Base-by-base conservation (phyloP, 768 basidiomycete species). In the Asterophora parasitica region DNA sequence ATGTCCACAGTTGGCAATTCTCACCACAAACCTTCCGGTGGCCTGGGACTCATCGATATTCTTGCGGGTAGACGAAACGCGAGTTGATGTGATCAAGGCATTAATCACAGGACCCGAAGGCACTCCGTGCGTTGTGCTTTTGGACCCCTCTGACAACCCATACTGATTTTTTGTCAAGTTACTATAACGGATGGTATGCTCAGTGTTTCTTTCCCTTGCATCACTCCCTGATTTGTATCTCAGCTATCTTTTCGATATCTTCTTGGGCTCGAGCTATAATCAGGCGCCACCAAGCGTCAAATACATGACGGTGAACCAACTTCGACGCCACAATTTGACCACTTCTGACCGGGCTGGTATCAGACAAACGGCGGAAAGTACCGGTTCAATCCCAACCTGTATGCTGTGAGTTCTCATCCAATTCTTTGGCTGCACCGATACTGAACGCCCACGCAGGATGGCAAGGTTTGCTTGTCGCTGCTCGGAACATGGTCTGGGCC, bases 21-120 rank as follows among this genome's bases (percentile, higher is more conserved):
- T 97, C 44, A 92, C 92, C 2, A 93, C 92, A 9, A 94, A 92
- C 61, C 72, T 97, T 19, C 94, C 94, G n/a, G 85, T 92, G 11
- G 85, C 90, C 5, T 96, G 92, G 89, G 83, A 92, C 58, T 95
- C 93, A 4, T 94, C 91, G 1, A 85, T 97, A 54, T 96, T 95
- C 69, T 67, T 97, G 49, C 79, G 88, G 43, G 92, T 95, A 4
- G 94, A 97, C 62, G 94, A 96, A 69, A 84, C 79, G 12, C 81
- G 92, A 10, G 90, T 93, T 11, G 92, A 93, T 61, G 77, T 94
- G 39, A 92, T 94, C 65, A 95, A 94, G 61, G 88, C 87, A n/a
- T 66, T 91, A 15, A 89, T 92, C 52, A 90, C 88, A 16, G 94
- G 93, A 1, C 93, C 93, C 8, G 90, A 93, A 72, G 91, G 88